Percentiles rank a stretch among this genome's conserved stretches.
Evolutionary conservation across 495 filamentous ascomycete genomes (phyloP).

Genomic region (Podospora pseudocomata): DNA sequence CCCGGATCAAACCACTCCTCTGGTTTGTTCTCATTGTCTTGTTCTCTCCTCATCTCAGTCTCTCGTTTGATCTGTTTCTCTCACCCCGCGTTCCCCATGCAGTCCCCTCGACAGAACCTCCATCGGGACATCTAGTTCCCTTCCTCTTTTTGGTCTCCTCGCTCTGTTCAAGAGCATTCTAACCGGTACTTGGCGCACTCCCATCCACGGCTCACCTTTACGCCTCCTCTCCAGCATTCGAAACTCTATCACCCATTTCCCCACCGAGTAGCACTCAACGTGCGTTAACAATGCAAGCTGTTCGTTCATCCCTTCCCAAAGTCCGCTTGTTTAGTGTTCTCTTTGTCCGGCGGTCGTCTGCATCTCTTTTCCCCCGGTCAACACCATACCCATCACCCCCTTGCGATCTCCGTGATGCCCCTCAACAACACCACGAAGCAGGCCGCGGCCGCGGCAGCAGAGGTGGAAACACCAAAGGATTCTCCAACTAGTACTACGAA

Average conservation of each 20-base stretch:
- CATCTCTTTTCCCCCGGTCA: not conserved
- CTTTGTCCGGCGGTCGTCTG: not conserved
- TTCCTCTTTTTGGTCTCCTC: not conserved
- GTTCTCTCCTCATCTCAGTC: not conserved
- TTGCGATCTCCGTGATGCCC: not conserved
- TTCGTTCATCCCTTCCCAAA: not conserved
- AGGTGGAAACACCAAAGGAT: not conserved
- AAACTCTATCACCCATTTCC: not conserved
- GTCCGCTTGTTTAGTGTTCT: not conserved
- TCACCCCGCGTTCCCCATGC: not conserved
- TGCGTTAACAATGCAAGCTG: not conserved
- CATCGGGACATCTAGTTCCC: not conserved
- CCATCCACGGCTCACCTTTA: not conserved
- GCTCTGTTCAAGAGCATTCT: not conserved
- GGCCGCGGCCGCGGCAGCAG: not conserved
- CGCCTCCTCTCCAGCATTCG: not conserved
- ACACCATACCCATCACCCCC: not conserved
- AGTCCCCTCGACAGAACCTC: not conserved
- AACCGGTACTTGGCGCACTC: not conserved
- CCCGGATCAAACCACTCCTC: not conserved
- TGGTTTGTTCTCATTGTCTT: not conserved
- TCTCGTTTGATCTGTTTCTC: not conserved
- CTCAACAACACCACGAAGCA: not conserved
- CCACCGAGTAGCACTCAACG: not conserved
- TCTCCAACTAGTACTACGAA: not conserved